phyloP scores from a whole-genome alignment of 2,329 filamentous ascomycete genomes.

The Fusarium pseudocircinatum region DNA sequence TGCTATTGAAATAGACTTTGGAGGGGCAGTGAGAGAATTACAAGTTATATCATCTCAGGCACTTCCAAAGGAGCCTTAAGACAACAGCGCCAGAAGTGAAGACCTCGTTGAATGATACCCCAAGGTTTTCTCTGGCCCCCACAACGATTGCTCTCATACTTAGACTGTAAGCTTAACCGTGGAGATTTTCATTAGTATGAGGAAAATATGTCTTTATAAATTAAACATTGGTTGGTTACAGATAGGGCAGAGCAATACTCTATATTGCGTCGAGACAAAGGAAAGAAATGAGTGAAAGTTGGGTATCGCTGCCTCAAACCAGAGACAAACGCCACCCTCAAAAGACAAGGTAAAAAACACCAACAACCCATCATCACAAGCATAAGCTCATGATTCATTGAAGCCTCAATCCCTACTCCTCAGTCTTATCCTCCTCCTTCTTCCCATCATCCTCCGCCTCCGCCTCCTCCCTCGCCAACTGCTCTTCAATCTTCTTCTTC shows the following conservation, averaged over 20 bases:
- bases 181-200: fast-evolving
- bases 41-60: too few species aligned
- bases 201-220: fast-evolving
- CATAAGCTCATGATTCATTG: neutral
- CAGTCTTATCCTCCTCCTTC: neutral
- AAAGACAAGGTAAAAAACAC: neutral
- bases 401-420: neutral
- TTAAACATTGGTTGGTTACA: neutral
- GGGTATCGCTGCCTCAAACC: neutral
- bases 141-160: neutral
- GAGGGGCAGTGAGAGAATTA: too few species aligned
- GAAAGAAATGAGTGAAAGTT: neutral
- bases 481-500: conserved; percentile 5
- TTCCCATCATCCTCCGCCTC: neutral
- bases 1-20: too few species aligned
- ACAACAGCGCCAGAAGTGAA: neutral
- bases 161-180: too few species aligned
- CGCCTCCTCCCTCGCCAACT: neutral
- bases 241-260: neutral
- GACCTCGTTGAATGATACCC: neutral
- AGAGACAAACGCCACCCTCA: neutral
- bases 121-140: neutral
- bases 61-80: neutral
- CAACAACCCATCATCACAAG: neutral
- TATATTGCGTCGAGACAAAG: neutral